Base-by-base conservation (phyloP, 2,329 filamentous ascomycete species). In the Graphiopsis chlorocephala region DNA sequence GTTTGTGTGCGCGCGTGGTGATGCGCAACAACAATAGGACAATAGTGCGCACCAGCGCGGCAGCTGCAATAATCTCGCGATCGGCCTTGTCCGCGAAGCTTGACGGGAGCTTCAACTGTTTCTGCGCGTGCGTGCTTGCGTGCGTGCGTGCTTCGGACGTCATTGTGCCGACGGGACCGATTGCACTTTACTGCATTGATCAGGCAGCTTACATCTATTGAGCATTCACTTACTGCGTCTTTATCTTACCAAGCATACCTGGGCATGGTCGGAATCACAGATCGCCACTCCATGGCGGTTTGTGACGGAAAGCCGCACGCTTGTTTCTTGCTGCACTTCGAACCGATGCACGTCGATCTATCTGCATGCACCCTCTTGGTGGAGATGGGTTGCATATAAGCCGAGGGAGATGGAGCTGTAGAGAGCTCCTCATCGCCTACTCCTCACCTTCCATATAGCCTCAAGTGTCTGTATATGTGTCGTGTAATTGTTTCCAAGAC, bases 31-130 rank as follows among this genome's bases (percentile, higher is more conserved):
- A 53, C 28, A 53, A 53, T 23, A 31, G 50, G 29, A n/a, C 50
- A 53, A 31, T 53, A 53, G 50, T 53, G 50, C 50, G 50, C 50
- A 53, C 26, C 29, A 53, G 50, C 29, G 50, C 50, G 50, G 50
- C 50, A 28, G 26, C 28, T 15, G 23, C 15, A 31, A 53, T 53
- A 31, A 53, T 53, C 50, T 53, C 50, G 50, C 50, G 50, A 53
- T 53, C 50, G 50, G 50, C 50, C 50, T 53, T 28, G 50, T 53
- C 50, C 50, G 50, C 50, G 38, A 53, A 53, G 50, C 50, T 53
- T 53, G 47, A 53, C 50, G 50, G 50, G 50, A 53, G 50, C 50
- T 29, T 23, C 25, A 26, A 5, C 47, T 50, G 17, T 23, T 42
- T 20, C 17, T 17, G n/a, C n/a, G n/a, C n/a, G n/a, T n/a, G n/a